Base-by-base conservation (phyloP, 371 early-diverging fungal genomes). In the Chytridiales sp. region DNA sequence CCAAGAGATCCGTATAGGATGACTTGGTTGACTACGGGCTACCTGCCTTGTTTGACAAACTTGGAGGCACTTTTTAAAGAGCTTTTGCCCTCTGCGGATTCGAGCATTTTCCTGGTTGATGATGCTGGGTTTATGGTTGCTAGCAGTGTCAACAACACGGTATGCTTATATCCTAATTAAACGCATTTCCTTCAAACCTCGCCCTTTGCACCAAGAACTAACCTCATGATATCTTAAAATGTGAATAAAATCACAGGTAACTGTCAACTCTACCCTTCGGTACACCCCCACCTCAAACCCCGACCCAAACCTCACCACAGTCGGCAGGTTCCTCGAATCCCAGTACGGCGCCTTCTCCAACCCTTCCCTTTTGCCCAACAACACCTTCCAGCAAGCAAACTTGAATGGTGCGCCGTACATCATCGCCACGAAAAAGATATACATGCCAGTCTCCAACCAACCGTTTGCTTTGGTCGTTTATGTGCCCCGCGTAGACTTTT, bases 31-130 rank as follows among this genome's bases (percentile, higher is more conserved):
- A n/a, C n/a, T n/a, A n/a, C n/a, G n/a, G n/a, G n/a, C n/a, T n/a
- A n/a, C n/a, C n/a, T n/a, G n/a, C n/a, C n/a, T 9, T 46, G 47
- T 46, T 26, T 46, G 11, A 21, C 13, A 11, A 21, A 11, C 9
- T 13, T 50, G 5, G 50, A 50, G 15, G 31, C 17, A 9, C 9
- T 50, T 5, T 19, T 50, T 50, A 5, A 31, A 27, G 17, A 21
- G 9, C 9, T 26, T 15, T 31, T 50, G 5, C 50, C 50, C 19
- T 26, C 50, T 26, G 9, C 50, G 30, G 30, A 50, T 9, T 50
- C 50, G 17, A 50, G 13, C 31, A 50, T 50, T 9, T 50, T 50
- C 30, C 31, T 50, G 27, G 15, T 50, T 17, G 50, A 50, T 19
- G 50, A 50, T 11, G 17, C 17, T 9, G 50, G 50, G 6, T 27